Evolutionary conservation across 768 basidiomycete species (phyloP).

Genomic region (Pisolithus orientalis): DNA sequence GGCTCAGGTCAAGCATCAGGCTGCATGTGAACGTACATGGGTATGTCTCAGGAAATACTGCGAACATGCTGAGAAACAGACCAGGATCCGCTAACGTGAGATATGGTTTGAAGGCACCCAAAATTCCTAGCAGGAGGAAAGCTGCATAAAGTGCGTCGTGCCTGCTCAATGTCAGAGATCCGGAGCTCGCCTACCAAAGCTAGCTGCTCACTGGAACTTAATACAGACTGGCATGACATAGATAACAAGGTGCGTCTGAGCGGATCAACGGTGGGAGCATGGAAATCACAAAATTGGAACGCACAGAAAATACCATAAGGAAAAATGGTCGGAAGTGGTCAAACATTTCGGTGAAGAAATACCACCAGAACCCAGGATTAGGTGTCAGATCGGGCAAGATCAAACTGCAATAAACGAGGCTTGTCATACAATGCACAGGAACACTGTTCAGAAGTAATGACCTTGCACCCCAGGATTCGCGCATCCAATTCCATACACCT

Average conservation of each 20-base stretch:
- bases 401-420: constrained; percentile 40
- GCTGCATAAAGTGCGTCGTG: constrained; percentile 80
- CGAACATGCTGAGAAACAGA: constrained; percentile 74
- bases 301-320: constrained; percentile 86
- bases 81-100: constrained; percentile 87
- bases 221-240: constrained; percentile 82
- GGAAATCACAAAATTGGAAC: constrained; percentile 15
- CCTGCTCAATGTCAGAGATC: constrained; percentile 32
- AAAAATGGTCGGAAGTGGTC: constrained; percentile 97
- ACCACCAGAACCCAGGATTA: constrained; percentile 96
- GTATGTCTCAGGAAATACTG: constrained; percentile 78
- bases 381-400: constrained; percentile 87
- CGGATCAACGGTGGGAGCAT: background rate
- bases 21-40: constrained; percentile 50
- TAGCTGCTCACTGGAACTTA: constrained; percentile 66
- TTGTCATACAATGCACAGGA: background rate
- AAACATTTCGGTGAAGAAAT: constrained; percentile 99
- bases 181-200: background rate
- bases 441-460: constrained; percentile 24
- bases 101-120: constrained; percentile 87
- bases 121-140: constrained; percentile 68
- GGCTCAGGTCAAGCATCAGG: background rate
- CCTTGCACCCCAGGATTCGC: constrained; percentile 83
- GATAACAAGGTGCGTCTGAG: constrained; percentile 71
- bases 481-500: constrained; percentile 63